Percentiles rank a stretch among this genome's conserved stretches.
Conservation (phyloP, 768 basidiomycete genomes). For the Dacryopinax primogenitus region DNA sequence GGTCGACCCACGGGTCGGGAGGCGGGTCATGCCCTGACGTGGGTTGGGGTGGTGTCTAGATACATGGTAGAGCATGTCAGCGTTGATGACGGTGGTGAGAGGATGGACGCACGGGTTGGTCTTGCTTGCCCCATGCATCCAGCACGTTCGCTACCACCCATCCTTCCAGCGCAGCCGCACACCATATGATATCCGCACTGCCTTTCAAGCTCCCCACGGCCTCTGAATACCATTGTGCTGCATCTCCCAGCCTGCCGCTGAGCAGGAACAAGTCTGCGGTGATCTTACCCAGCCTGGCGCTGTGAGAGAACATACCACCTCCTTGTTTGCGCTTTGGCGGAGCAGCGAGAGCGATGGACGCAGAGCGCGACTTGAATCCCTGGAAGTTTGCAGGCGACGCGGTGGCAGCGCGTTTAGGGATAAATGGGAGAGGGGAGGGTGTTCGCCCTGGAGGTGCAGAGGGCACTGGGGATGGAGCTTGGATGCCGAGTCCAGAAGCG, state of each 20-base stretch:
- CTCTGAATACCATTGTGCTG: constrained; percentile 78
- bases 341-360: not conserved
- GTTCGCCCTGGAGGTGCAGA: not conserved
- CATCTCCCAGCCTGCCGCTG: constrained; percentile 73
- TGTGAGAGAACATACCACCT: constrained; percentile 30
- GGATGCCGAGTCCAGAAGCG: not conserved
- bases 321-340: not conserved
- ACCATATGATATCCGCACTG: constrained; percentile 72
- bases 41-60: constrained; percentile 19
- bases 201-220: constrained; percentile 63
- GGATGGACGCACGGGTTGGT: constrained; percentile 19
- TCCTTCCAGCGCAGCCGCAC: constrained; percentile 78
- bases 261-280: constrained; percentile 80
- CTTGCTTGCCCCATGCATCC: constrained; percentile 53
- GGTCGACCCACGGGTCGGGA: constrained; percentile 59
- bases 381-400: not conserved
- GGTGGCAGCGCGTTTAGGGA: constrained; percentile 10
- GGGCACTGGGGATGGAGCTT: constrained; percentile 2
- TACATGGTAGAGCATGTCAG: constrained; percentile 21
- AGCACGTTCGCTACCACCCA: constrained; percentile 64
- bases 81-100: constrained; percentile 55
- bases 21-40: constrained; percentile 13
- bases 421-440: constrained; percentile 4
- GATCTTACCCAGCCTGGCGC: constrained; percentile 77
- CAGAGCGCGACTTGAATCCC: not conserved